Evolutionary conservation across 352 stramenopile genomes (phyloP).

Genomic region (Phytopythium kandeliae): DNA sequence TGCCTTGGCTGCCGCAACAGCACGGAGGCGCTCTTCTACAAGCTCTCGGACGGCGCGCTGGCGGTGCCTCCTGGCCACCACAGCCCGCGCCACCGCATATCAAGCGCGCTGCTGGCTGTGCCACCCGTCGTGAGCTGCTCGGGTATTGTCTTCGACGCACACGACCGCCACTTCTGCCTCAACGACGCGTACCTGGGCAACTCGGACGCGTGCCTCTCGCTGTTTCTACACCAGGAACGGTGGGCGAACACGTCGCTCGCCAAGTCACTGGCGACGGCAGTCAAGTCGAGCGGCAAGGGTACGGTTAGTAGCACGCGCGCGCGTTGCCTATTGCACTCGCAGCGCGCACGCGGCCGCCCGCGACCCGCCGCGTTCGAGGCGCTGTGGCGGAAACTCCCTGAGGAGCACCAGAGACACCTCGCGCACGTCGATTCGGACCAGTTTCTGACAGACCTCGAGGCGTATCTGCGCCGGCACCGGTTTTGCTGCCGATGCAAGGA

Average conservation of each 20-base stretch:
- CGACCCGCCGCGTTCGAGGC: constrained; percentile 71
- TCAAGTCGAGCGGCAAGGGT: constrained; percentile 24
- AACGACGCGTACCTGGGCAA: constrained; percentile 61
- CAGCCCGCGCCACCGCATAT: background rate
- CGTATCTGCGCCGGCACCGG: constrained; percentile 76
- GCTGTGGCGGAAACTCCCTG: constrained; percentile 71
- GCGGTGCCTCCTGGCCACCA: background rate
- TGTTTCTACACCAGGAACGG: constrained; percentile 80
- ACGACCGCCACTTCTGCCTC: constrained; percentile 57
- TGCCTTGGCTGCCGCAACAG: constrained; percentile 77
- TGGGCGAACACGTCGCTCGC: constrained; percentile 47
- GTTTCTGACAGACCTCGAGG: constrained; percentile 81
- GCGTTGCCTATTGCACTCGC: constrained; percentile 73
- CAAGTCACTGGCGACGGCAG: constrained; percentile 24
- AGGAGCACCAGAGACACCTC: constrained; percentile 75
- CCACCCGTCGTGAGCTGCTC: constrained; percentile 45
- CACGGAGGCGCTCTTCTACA: constrained; percentile 72
- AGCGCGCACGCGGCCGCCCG: constrained; percentile 59
- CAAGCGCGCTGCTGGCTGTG: constrained; percentile 3
- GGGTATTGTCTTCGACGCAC: constrained; percentile 45
- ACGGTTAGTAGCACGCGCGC: constrained; percentile 30
- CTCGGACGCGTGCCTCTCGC: constrained; percentile 54
- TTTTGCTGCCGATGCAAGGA: constrained; percentile 88
- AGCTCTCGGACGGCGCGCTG: constrained; percentile 37
- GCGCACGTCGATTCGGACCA: constrained; percentile 85